Percentiles rank a stretch among this genome's conserved stretches.
These are phyloP conservation scores for Talaromyces atroroseus DNA, from an alignment of 2,329 filamentous ascomycete species.

Conservation along the genomic window DNA sequence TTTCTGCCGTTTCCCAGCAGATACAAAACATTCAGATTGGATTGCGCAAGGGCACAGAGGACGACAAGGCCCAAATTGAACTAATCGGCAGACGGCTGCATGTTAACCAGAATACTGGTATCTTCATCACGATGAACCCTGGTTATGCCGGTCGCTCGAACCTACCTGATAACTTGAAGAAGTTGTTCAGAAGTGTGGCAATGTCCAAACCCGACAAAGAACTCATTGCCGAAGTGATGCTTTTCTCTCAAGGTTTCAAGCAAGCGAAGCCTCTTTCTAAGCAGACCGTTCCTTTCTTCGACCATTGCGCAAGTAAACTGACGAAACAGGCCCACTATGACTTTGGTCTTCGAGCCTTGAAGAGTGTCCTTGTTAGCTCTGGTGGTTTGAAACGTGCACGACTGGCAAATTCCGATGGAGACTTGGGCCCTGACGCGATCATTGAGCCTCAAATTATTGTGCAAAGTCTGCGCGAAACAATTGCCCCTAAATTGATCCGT, in stretches of 20 bases:
- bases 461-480: constrained; percentile 96
- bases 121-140: constrained; percentile 99
- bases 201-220: constrained; percentile 99
- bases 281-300: constrained; percentile 97
- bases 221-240: constrained; percentile 98
- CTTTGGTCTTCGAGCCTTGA: constrained; percentile 93
- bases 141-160: constrained; percentile 98
- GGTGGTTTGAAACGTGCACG: constrained; percentile 88
- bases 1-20: constrained; percentile 97
- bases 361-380: constrained; percentile 97
- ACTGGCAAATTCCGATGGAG: constrained; percentile 54
- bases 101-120: constrained; percentile 89
- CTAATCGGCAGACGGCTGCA: constrained; percentile 83
- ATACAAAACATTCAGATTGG: constrained; percentile 99
- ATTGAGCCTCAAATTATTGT: constrained; percentile 97
- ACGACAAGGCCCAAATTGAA: constrained; percentile 85
- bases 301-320: constrained; percentile 71
- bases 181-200: constrained; percentile 96
- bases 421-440: constrained; percentile 61
- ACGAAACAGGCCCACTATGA: constrained; percentile 99
- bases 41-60: constrained; percentile 74
- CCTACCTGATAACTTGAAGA: constrained; percentile 97
- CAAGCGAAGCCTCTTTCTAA: constrained; percentile 91
- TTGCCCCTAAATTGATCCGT: constrained; percentile 93
- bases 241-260: constrained; percentile 98